Conservation (phyloP, 164 flowering plant species). For the Nelumbo lutea region DNA sequence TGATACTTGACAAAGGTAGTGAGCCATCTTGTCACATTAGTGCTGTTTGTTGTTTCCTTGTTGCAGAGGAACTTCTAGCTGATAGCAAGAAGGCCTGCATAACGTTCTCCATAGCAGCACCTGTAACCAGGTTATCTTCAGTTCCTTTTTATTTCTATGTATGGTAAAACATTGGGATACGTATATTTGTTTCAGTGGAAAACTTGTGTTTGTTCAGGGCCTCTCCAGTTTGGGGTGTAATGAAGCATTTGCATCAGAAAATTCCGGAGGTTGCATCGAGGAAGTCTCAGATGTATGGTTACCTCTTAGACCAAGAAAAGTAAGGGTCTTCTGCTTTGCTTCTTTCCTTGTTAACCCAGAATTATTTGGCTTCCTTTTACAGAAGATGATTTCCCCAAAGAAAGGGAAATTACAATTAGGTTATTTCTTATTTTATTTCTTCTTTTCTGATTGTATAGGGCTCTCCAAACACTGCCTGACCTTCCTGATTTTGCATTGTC, state of each 20-base stretch:
- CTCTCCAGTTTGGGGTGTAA: conserved; percentile 81
- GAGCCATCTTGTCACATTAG: conserved; percentile 59
- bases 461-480: conserved; percentile 58
- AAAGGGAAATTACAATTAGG: background rate
- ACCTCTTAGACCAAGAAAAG: conserved; percentile 79
- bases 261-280: conserved; percentile 74
- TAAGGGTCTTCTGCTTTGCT: conserved; percentile 28
- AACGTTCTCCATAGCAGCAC: conserved; percentile 72
- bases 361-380: background rate
- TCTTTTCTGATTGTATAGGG: conserved; percentile 38
- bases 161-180: background rate
- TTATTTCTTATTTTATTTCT: background rate
- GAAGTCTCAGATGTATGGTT: conserved; percentile 80
- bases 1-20: conserved; percentile 74
- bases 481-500: conserved; percentile 81
- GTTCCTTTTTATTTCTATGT: background rate
- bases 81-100: conserved; percentile 86
- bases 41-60: conserved; percentile 80
- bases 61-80: conserved; percentile 68
- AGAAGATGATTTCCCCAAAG: background rate
- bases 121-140: conserved; percentile 70
- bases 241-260: conserved; percentile 77
- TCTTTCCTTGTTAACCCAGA: background rate
- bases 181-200: background rate
- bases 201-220: conserved; percentile 32